Base-by-base conservation (phyloP, 139 green algal species). In the Gonium pectorale region DNA sequence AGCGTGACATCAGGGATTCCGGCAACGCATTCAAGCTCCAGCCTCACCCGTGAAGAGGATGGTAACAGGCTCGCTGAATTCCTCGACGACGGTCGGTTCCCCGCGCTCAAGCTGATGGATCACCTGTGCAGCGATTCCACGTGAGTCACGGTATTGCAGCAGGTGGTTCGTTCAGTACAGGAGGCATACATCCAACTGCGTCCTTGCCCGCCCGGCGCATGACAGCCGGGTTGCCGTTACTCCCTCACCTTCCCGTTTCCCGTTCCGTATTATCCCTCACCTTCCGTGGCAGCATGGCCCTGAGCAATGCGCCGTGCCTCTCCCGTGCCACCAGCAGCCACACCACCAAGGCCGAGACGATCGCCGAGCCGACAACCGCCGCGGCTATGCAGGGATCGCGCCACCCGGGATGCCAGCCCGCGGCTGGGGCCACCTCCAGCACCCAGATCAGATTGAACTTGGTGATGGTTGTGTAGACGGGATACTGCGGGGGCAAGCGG, bases 371-470 rank as follows among this genome's bases (percentile, higher is more conserved):
- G 15, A 90, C 35, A 52, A 90, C 80, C 49, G 85, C 86, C 31
- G 80, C 80, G 11, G 80, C 86, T 0, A 90, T n/a, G 51, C 85
- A 79, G 2, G 78, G 79, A 19, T 70, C n/a, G 19, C 86, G 64
- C 86, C 86, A 90, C 5, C 4, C 9, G 1, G 86, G 86, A 43
- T 44, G 35, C 86, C 86, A 90, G 43, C 86, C 86, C 17, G 8
- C 6, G 0, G 31, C 43, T 0, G 80, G 80, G 0, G 80, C 51
- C 40, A 90, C 80, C 46, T 78, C 40, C 29, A 90, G 64, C 33
- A 52, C 38, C 89, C 91, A 95, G 6, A 29, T 29, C 59, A 81
- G 38, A 41, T 81, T 81, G 56, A 70, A 81, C 27, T 83, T 83
- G 31, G 27, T 11, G 43, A 83, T 62, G 33, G 43, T 21, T 5